A percentile compares a stretch with the other conserved stretches of the same genome.
phyloP scores from a whole-genome alignment of 805 yeast genomes.

The Nakazawaea populi region DNA sequence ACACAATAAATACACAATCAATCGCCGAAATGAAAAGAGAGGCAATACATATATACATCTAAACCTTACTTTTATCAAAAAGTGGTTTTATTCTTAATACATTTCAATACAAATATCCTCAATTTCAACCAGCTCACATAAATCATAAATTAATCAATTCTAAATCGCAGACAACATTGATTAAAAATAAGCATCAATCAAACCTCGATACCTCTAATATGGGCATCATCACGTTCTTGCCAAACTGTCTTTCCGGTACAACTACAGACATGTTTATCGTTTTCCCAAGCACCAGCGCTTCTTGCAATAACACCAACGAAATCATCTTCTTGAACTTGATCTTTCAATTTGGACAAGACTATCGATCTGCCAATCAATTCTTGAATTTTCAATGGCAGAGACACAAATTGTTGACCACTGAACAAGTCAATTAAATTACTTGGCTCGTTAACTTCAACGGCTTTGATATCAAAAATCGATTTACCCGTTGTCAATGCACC shows the following conservation, averaged over 20 bases:
- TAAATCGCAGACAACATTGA: background rate
- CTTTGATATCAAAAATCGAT: constrained; percentile 36
- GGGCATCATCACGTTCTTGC: constrained; percentile 87
- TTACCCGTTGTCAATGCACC: constrained; percentile 68
- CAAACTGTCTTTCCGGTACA: constrained; percentile 95
- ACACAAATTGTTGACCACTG: constrained; percentile 41
- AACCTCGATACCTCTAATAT: constrained; percentile 43
- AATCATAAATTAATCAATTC: too few species aligned
- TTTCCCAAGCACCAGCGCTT: constrained; percentile 97
- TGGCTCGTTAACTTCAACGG: constrained; percentile 30
- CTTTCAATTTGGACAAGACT: constrained; percentile 36
- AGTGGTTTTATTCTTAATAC: too few species aligned
- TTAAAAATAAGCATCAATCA: background rate
- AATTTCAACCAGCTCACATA: too few species aligned
- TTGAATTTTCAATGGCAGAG: constrained; percentile 39
- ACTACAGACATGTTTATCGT: constrained; percentile 86
- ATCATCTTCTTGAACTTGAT: constrained; percentile 34
- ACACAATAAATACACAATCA: too few species aligned
- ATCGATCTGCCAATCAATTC: constrained; percentile 71
- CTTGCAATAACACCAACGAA: constrained; percentile 89
- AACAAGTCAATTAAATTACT: constrained; percentile 24
- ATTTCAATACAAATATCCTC: too few species aligned
- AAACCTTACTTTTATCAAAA: too few species aligned
- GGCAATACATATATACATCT: too few species aligned
- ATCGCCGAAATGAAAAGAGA: too few species aligned